Evolutionary conservation across 805 yeast species (phyloP), one percentile per base, ranked within the genome.

Genomic region (Candida parachauliodes): DNA sequence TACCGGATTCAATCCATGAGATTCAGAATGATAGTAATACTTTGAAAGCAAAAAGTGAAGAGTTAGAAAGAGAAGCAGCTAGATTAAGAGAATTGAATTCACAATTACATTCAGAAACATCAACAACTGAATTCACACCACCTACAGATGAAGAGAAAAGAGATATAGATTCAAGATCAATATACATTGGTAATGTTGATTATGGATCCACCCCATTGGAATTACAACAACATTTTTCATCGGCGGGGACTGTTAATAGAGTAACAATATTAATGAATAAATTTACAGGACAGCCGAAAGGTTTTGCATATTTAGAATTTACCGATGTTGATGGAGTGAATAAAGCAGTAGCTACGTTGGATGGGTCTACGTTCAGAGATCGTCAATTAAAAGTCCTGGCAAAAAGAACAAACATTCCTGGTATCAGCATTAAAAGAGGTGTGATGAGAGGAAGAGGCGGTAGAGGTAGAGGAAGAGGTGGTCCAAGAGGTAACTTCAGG

Each of bases 151-250:
- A 56, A 27, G 60, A 71, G 48, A 77, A 74, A 50, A 76, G 74
- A 47, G 88, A 81, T 39, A 72, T 80, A n/a, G 95, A 87, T 55
- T 69, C 83, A 3, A 74, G 88, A 44, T 80, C 88, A 3, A 70
- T 88, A 16, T 88, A 79, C 59, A 88, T 87, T 17, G 94, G 95
- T 3, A 85, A 83, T 50, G 93, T 88, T 18, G 95, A 87, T 53
- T 86, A 82, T 55, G 81, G 75, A 8, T 61, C 89, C 12, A 78
- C 86, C 6, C 89, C 94, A 18, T 81, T 81, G 47, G 95, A 87
- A 48, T 68, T 88, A 26, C 91, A 85, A 50, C 72, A 79, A 43
- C 84, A 79, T 50, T 88, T 87, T 59, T 72, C 77, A 37, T 55
- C 73, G 3, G 78, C 79, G 32, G 95, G 95, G 1, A 70, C 76